Evolutionary conservation across 129 eudicot species (phyloP).

Genomic region (sunflower (Helianthus annuus)): HanXRQr2.0-SUNRISE NC_035439.2:70090585-70091084

Average conservation of each 20-base stretch:
- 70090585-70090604: no score
- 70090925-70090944: constrained; percentile 96
- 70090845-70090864: constrained; percentile 91
- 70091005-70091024: constrained; percentile 88
- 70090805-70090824: constrained; percentile 94
- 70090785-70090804: constrained; percentile 86
- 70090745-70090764: constrained; percentile 16
- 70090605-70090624: constrained; percentile 24
- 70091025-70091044: constrained; percentile 99
- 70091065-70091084: no score
- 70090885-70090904: constrained; percentile 99
- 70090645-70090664: constrained; percentile 96
- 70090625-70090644: constrained; percentile 89
- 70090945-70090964: constrained; percentile 96
- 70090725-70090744: no score
- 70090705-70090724: no score
- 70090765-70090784: constrained; percentile 90
- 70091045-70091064: constrained; percentile 95
- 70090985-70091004: constrained; percentile 96
- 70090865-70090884: constrained; percentile 97
- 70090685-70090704: constrained; percentile 58
- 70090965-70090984: constrained; percentile 99
- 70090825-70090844: constrained; percentile 29
- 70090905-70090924: constrained; percentile 96
- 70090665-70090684: constrained; percentile 93